These are phyloP conservation scores for Penicillium verhagenii DNA, from an alignment of 495 filamentous ascomycete species.

Conservation along the genomic window DNA sequence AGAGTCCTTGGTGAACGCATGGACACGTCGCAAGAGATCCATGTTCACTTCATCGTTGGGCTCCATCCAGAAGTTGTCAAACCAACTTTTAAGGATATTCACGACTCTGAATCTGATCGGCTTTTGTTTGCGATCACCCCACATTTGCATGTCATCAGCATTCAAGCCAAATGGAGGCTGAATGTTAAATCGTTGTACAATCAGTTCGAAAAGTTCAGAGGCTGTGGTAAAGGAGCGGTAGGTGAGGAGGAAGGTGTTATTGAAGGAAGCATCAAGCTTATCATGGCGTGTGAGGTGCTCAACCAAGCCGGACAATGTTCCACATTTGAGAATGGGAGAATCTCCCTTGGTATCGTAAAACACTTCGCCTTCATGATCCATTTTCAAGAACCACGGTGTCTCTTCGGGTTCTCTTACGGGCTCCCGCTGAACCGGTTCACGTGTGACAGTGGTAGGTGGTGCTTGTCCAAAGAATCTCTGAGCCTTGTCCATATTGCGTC, in stretches of 20 bases:
- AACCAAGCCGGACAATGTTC: constrained; percentile 85
- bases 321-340: constrained; percentile 75
- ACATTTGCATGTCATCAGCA: constrained; percentile 74
- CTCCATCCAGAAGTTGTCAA: constrained; percentile 99
- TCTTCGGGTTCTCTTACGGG: constrained; percentile 63
- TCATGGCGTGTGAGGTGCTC: constrained; percentile 96
- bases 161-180: constrained; percentile 86
- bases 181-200: constrained; percentile 86
- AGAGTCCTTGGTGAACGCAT: constrained; percentile 86
- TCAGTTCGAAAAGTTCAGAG: constrained; percentile 84
- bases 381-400: constrained; percentile 75
- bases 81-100: constrained; percentile 97
- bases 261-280: constrained; percentile 91
- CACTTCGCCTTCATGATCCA: constrained; percentile 88
- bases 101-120: constrained; percentile 93
- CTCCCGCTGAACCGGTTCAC: constrained; percentile 43
- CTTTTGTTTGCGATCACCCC: constrained; percentile 93
- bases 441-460: constrained; percentile 51
- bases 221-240: constrained; percentile 94
- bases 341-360: constrained; percentile 79
- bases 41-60: constrained; percentile 77
- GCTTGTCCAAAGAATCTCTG: constrained; percentile 88
- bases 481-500: constrained; percentile 76
- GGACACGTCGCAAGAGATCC: constrained; percentile 81
- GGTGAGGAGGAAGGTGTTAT: constrained; percentile 95